These are phyloP conservation scores for Lodderomyces orthopsilosis DNA, from an alignment of 1,139 yeast species.

Conservation along the genomic window DNA sequence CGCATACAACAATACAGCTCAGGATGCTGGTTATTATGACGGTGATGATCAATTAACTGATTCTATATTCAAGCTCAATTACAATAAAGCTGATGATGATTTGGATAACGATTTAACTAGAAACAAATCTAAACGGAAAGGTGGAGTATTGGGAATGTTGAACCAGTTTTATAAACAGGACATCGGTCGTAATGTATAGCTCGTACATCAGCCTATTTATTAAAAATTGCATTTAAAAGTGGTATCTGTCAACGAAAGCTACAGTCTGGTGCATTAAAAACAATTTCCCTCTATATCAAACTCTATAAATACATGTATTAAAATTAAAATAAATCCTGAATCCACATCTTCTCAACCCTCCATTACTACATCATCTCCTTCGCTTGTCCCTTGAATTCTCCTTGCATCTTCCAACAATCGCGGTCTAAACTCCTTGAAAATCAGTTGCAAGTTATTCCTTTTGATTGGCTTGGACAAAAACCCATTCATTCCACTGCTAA, in stretches of 20 bases:
- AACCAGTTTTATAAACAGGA: constrained; percentile 78
- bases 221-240: neutral
- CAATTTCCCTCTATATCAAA: neutral
- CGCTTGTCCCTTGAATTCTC: neutral
- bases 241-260: too few relatives aligned
- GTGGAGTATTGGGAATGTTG: constrained; percentile 78
- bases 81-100: constrained; percentile 59
- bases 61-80: constrained; percentile 33
- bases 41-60: constrained; percentile 34
- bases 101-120: constrained; percentile 71
- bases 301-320: neutral
- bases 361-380: neutral
- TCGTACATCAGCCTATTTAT: neutral
- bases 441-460: constrained; percentile 59
- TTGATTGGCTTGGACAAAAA: constrained; percentile 85
- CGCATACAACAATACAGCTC: neutral
- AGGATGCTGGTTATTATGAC: constrained; percentile 21
- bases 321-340: neutral
- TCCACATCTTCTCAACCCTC: neutral
- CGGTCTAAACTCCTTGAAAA: constrained; percentile 38
- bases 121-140: constrained; percentile 18
- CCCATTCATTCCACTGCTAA: constrained; percentile 83
- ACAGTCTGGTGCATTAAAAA: neutral
- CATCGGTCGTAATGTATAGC: constrained; percentile 11
- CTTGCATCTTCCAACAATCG: constrained; percentile 17